Evolutionary conservation across 768 basidiomycete species (phyloP).

Genomic region (Auricularia heimuer): DNA sequence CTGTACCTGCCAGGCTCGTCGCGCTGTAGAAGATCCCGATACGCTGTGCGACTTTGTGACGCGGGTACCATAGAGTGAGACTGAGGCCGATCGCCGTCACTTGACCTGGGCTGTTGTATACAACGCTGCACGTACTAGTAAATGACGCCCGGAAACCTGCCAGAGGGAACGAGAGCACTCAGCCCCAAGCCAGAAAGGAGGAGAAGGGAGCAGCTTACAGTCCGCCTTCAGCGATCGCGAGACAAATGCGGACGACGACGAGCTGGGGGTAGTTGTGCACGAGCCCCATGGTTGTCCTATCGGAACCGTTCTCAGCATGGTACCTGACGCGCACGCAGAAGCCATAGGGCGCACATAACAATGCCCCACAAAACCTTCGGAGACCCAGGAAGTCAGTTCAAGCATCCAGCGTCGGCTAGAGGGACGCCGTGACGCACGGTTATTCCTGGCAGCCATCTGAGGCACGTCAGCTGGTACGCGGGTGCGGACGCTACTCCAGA

Average conservation of each 20-base stretch:
- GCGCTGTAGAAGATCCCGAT: slow-evolving; percentile 58
- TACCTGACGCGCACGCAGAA: background rate
- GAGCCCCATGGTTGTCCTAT: slow-evolving; percentile 54
- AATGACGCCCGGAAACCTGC: slow-evolving; percentile 52
- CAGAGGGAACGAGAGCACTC: background rate
- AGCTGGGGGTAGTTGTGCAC: slow-evolving; percentile 58
- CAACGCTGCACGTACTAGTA: slow-evolving; percentile 44
- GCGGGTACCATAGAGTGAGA: slow-evolving; percentile 60
- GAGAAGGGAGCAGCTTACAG: slow-evolving; percentile 15
- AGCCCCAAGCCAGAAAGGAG: background rate
- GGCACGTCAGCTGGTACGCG: slow-evolving; percentile 2
- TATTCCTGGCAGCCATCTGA: slow-evolving; percentile 56
- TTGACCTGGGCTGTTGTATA: background rate
- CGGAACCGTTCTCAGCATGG: background rate
- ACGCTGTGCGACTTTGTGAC: slow-evolving; percentile 48
- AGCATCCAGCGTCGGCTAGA: background rate
- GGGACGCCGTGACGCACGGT: slow-evolving; percentile 30
- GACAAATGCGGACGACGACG: slow-evolving; percentile 44
- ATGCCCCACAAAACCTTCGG: slow-evolving; percentile 54
- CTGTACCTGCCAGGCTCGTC: slow-evolving; percentile 37
- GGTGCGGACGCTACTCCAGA: background rate
- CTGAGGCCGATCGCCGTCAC: slow-evolving; percentile 18
- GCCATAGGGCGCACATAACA: slow-evolving; percentile 33
- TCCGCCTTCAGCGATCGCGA: slow-evolving; percentile 62
- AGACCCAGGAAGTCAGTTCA: background rate